phyloP scores from a whole-genome alignment of 352 stramenopile genomes.

The Pythium rishiriense region DNA sequence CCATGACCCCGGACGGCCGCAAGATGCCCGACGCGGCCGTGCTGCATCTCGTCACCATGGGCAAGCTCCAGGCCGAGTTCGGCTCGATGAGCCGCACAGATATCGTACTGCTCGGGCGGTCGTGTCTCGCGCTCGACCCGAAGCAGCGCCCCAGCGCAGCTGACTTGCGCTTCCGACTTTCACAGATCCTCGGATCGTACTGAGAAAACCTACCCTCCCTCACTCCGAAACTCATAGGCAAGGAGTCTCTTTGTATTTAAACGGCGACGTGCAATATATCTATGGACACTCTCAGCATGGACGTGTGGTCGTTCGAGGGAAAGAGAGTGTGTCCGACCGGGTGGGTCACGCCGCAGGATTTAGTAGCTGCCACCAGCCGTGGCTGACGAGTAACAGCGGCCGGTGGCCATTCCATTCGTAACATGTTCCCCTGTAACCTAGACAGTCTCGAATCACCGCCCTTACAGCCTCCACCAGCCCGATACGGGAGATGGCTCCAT shows the following conservation, averaged over 20 bases:
- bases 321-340: too few species aligned
- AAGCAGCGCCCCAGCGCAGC: constrained; percentile 25
- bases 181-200: constrained; percentile 26
- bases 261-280: neutral
- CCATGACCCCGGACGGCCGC: constrained; percentile 25
- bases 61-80: constrained; percentile 34
- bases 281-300: too few species aligned
- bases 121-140: constrained; percentile 34
- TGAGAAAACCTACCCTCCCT: neutral
- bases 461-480: neutral
- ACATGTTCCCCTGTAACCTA: neutral
- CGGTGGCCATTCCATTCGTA: neutral
- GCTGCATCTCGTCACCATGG: constrained; percentile 37
- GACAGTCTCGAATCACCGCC: neutral
- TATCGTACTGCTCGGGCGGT: constrained; percentile 30
- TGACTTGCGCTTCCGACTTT: constrained; percentile 21
- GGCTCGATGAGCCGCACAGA: constrained; percentile 21
- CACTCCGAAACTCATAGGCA: neutral
- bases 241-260: constrained; percentile 9
- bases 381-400: neutral
- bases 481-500: neutral
- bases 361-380: neutral
- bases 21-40: constrained; percentile 31
- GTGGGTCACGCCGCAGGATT: too few species aligned
- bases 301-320: too few species aligned